Percentiles rank a stretch among this genome's conserved stretches.
phyloP scores from a whole-genome alignment of 108 stramenopile species.

The Stephanodiscus triporus region DNA sequence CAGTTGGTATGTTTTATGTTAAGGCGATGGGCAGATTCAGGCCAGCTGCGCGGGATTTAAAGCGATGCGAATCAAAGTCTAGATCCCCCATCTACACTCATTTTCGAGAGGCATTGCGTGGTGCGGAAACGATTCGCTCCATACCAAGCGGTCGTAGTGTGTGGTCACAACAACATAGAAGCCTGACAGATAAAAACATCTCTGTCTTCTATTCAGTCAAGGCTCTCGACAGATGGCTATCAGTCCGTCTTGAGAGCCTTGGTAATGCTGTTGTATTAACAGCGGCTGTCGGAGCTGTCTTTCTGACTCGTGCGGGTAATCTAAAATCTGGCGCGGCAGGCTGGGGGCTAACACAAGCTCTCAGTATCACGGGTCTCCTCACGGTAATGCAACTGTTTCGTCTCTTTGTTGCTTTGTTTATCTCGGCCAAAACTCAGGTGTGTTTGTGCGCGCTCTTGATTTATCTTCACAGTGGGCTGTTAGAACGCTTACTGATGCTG shows the following conservation, averaged over 20 bases:
- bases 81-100: slow-evolving; percentile 95
- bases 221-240: slow-evolving; percentile 80
- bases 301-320: slow-evolving; percentile 53
- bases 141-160: slow-evolving; percentile 56
- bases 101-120: slow-evolving; percentile 90
- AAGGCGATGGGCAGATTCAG: slow-evolving; percentile 66
- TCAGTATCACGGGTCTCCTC: slow-evolving; percentile 80
- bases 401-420: neutral
- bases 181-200: slow-evolving; percentile 64
- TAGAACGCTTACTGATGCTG: slow-evolving; percentile 58
- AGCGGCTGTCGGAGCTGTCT: slow-evolving; percentile 63
- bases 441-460: neutral
- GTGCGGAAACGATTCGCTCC: slow-evolving; percentile 88
- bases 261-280: slow-evolving; percentile 72
- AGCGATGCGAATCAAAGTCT: slow-evolving; percentile 84
- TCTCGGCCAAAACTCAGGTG: neutral
- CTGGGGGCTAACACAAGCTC: slow-evolving; percentile 84
- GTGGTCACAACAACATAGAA: slow-evolving; percentile 68
- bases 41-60: slow-evolving; percentile 80
- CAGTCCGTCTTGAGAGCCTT: slow-evolving; percentile 74
- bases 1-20: slow-evolving; percentile 42
- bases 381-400: slow-evolving; percentile 25
- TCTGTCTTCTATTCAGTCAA: slow-evolving; percentile 75
- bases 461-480: slow-evolving; percentile 4
- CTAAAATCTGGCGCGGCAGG: slow-evolving; percentile 73